Evolutionary conservation across 2,329 filamentous ascomycete genomes (phyloP), one percentile per base, ranked within the genome.

Genomic region (Aspergillus sp.): DNA sequence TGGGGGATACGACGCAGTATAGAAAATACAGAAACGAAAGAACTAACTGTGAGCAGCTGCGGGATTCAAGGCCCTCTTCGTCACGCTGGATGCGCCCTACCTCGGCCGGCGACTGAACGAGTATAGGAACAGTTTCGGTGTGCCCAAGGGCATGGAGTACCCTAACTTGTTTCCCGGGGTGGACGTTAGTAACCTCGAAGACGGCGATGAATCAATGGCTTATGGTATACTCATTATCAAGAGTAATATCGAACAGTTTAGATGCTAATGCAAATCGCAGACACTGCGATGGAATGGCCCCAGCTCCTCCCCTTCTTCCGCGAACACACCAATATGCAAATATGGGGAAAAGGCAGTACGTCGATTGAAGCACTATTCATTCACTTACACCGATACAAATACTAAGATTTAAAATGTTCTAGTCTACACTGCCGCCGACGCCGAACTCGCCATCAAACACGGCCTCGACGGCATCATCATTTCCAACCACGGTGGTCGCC

Each of bases 331-430:
- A 63, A 61, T 11, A 61, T 68, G 60, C 39, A 65, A 37, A 58
- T 67, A n/a, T 67, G 64, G 65, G 27, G 56, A 6, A 67, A 67
- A 57, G 65, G 65, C 24, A 55, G 64, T 65, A 57, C 57, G 63
- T 43, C 14, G 12, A 15, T n/a, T 4, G 9, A 7, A 15, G 1
- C 17, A 14, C 27, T 12, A 35, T 11, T 48, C 27, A 47, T 2
- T 6, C 6, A 33, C 12, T 4, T 0, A 24, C 4, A 44, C 14
- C 8, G 5, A n/a, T n/a, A 37, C 6, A 2, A 37, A n/a, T 6
- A 2, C 6, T 37, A 1, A 37, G 4, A n/a, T 8, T 6, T 37
- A 1, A 7, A 15, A 7, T n/a, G 35, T 7, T n/a, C 6, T 37
- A 59, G 56, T 59, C 12, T 54, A 53, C 9, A 54, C 52, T 6